Evolutionary conservation across 108 stramenopile species (phyloP), one percentile per base, ranked within the genome.

Genomic region (Aurantiochytrium sp.): DNA sequence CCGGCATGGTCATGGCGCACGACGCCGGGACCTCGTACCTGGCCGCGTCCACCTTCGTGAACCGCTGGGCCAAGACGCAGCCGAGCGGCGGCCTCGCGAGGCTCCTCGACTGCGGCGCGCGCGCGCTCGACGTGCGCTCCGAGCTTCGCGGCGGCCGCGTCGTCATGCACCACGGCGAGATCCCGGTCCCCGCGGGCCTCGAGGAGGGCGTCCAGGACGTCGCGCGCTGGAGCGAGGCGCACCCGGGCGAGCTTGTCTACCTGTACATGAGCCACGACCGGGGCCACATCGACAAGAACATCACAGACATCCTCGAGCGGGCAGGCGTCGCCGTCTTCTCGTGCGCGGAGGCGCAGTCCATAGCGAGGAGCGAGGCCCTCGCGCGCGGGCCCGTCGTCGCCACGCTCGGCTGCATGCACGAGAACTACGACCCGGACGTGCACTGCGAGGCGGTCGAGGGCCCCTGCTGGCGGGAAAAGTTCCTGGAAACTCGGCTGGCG

Each of bases 11-110:
- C 24, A 81, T 81, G 42, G 73, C 73, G 45, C 73, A 81, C 73
- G 73, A 81, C 45, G 73, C 73, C 10, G 73, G 73, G n/a, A 81
- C 73, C 24, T 27, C 73, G n/a, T 81, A 81, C 39, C 73, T 81
- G 6, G 21, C n/a, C 6, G 73, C 6, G 45, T 6, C 6, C n/a
- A 12, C 39, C 27, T 22, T 3, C 42, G 39, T 81, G 1, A 24
- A 48, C 30, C 42, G 12, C 19, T 81, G 39, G 42, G 45, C 73
- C 50, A 81, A 81, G 73, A 81, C 73, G n/a, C 73, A 81, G 73
- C 73, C 73, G 8, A 48, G 45, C 45, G 73, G 73, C 0, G 73
- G 73, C 24, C 32, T 81, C 30, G 45, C 6, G 24, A 42, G 8
- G 45, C 45, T 81, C 12, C 45, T 81, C 0, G 73, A 48, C 39